Evolutionary conservation across 2,329 filamentous ascomycete species (phyloP).

Genomic region (Pseudogymnoascus pannorum): DNA sequence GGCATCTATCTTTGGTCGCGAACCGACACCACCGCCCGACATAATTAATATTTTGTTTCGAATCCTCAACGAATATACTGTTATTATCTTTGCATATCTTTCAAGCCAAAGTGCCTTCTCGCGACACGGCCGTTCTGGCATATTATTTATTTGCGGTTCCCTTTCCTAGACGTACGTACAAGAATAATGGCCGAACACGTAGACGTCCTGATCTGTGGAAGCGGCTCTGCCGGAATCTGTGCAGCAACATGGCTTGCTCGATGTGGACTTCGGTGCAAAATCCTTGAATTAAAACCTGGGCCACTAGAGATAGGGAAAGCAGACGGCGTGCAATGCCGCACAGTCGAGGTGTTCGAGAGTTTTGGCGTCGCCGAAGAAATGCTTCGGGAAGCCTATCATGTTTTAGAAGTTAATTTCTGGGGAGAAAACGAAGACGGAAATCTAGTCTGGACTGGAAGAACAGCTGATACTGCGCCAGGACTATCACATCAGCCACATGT

Average conservation of each 20-base stretch:
- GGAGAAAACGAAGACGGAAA: conserved; percentile 18
- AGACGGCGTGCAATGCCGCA: conserved; percentile 54
- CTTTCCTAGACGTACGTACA: not conserved
- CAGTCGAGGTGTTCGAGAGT: conserved; percentile 55
- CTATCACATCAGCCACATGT: conserved; percentile 42
- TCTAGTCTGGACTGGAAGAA: not conserved
- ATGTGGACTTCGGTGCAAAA: conserved; percentile 46
- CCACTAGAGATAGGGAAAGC: conserved; percentile 53
- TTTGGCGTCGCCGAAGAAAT: conserved; percentile 47
- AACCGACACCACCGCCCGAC: no score
- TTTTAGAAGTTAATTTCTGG: conserved; percentile 50
- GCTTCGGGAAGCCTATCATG: conserved; percentile 47
- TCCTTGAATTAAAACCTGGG: conserved; percentile 49
- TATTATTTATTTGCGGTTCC: not conserved
- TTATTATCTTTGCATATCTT: not conserved
- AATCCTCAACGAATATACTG: not conserved
- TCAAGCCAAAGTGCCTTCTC: not conserved
- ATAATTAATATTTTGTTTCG: not conserved
- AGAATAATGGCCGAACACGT: conserved; percentile 21
- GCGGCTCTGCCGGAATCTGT: conserved; percentile 54
- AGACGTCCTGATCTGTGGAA: conserved; percentile 54
- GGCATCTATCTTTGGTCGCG: not conserved
- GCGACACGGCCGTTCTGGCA: not conserved
- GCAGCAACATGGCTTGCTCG: conserved; percentile 54
- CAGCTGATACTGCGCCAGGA: not conserved